These are phyloP conservation scores for Aspergillus sparsus DNA, from an alignment of 495 filamentous ascomycete genomes.

Conservation along the genomic window DNA sequence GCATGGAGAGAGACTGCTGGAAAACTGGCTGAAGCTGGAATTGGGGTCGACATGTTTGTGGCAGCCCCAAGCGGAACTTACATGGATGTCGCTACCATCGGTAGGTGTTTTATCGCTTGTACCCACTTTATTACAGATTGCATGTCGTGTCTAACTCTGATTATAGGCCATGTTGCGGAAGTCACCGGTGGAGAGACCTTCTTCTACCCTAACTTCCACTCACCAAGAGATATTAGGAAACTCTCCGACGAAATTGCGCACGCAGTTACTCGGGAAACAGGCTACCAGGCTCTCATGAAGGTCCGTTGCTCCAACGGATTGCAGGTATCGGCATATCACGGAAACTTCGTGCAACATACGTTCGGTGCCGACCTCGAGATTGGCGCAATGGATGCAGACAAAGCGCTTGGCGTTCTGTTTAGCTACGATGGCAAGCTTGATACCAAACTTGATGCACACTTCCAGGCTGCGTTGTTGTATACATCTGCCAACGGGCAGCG, in stretches of 20 bases:
- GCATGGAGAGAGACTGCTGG: slow-evolving; percentile 79
- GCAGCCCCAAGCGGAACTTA: slow-evolving; percentile 87
- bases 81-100: slow-evolving; percentile 92
- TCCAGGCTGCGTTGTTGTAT: slow-evolving; percentile 93
- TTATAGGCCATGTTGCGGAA: slow-evolving; percentile 41
- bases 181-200: slow-evolving; percentile 88
- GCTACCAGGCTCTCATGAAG: slow-evolving; percentile 97
- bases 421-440: slow-evolving; percentile 97
- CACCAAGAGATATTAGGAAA: slow-evolving; percentile 78
- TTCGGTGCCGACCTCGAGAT: slow-evolving; percentile 96
- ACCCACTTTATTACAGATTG: not conserved
- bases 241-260: slow-evolving; percentile 85
- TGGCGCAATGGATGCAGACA: slow-evolving; percentile 89
- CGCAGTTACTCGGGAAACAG: slow-evolving; percentile 86
- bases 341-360: slow-evolving; percentile 93
- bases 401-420: slow-evolving; percentile 89
- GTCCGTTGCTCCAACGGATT: slow-evolving; percentile 96
- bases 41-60: slow-evolving; percentile 92
- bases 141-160: slow-evolving; percentile 5
- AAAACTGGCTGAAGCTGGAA: slow-evolving; percentile 84
- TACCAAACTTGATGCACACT: slow-evolving; percentile 93
- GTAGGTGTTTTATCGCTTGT: slow-evolving; percentile 47
- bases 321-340: slow-evolving; percentile 90
- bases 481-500: slow-evolving; percentile 89
- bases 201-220: slow-evolving; percentile 95